A percentile compares a stretch with the other conserved stretches of the same genome.
Evolutionary conservation across 257 asterid genomes (phyloP).

Genomic region (Prunella vulgaris): DNA sequence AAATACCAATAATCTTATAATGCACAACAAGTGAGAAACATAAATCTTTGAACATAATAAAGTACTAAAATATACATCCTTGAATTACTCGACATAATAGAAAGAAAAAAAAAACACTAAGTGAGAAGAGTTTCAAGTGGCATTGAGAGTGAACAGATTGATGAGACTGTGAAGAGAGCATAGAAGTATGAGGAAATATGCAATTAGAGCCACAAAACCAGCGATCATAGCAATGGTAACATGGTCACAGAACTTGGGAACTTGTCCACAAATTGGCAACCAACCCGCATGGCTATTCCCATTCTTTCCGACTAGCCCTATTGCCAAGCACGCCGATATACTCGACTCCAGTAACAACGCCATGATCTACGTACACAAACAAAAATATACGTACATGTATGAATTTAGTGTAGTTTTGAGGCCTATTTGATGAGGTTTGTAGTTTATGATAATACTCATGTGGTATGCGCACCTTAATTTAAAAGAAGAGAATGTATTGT

Average conservation of each 20-base stretch:
- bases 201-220: slow-evolving; percentile 55
- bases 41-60: neutral
- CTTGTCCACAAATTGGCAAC: slow-evolving; percentile 84
- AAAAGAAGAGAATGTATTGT: too few relatives aligned
- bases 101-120: neutral
- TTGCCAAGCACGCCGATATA: slow-evolving; percentile 64
- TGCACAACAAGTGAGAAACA: neutral
- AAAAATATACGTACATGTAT: neutral
- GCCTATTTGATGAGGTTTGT: neutral
- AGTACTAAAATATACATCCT: neutral
- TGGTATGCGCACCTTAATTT: neutral
- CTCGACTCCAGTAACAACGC: slow-evolving; percentile 66
- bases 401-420: neutral
- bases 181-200: slow-evolving; percentile 52
- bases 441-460: neutral
- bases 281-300: slow-evolving; percentile 85
- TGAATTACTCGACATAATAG: neutral
- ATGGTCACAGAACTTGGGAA: slow-evolving; percentile 71
- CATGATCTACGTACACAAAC: slow-evolving; percentile 35
- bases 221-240: slow-evolving; percentile 54
- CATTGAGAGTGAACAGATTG: slow-evolving; percentile 42
- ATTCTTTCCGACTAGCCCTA: slow-evolving; percentile 68
- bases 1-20: neutral
- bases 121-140: slow-evolving; percentile 15
- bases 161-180: slow-evolving; percentile 56